Base-by-base conservation (phyloP, 257 asterid species). In the Solanum pinnatisectum region DNA sequence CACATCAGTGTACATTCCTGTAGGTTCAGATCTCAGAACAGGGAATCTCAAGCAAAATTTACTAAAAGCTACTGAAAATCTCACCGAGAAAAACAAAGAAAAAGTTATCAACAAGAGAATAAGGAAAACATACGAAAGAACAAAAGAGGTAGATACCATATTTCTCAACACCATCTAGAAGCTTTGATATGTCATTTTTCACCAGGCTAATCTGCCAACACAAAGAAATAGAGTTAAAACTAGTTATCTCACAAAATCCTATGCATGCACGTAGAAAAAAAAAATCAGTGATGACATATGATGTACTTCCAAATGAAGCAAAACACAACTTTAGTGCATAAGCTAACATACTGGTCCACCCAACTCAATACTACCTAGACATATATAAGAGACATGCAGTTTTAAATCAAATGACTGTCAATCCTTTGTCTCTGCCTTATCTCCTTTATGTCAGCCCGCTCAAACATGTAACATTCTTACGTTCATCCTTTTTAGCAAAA, bases 111-210 rank as follows among this genome's bases (percentile, higher is more conserved):
- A 78, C 84, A 42, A n/a, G 65, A 78, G 65, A 42, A 30, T 42
- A 42, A 78, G 84, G 63, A 78, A 16, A 78, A 42, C n/a, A 78
- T 25, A 42, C 2, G 15, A 25, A 78, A 42, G 84, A 78, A 78
- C 14, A 42, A 44, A 16, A 37, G 37, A 67, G 86, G 49, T 60
- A 77, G 90, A 40, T 92, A 97, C 99, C 99, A 71, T 96, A 95
- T 95, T 85, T 95, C 92, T 95, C 98, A 89, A 91, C 86, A 71
- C 96, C 96, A 83, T 97, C 99, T 91, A 97, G 95, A 86, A 97
- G 99, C 94, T 96, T 97, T 90, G 88, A 87, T 87, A 95, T 88
- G 92, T 95, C 99, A 85, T 90, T 94, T 91, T 94, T 94, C 90
- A 94, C 87, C 86, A 93, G 84, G 87, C 91, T 93, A 85, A 96